Evolutionary conservation across 2,329 filamentous ascomycete species (phyloP).

Genomic region (Curvularia spicifera): DNA sequence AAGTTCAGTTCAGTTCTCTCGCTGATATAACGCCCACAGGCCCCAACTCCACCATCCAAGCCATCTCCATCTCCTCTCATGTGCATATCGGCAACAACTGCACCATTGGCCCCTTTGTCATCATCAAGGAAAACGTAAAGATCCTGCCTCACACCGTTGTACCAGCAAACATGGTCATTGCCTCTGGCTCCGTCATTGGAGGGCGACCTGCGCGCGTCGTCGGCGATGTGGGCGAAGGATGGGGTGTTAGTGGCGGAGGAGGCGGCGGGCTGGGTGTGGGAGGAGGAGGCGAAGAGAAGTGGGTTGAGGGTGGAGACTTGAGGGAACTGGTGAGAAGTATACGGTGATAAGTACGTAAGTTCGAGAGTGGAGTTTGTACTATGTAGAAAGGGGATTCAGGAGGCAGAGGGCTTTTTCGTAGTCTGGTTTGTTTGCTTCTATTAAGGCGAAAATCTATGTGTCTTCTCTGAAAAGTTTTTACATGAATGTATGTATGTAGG

Average conservation of each 20-base stretch:
- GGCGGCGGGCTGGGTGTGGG: slow-evolving; percentile 46
- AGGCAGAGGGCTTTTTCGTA: neutral
- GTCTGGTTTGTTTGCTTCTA: neutral
- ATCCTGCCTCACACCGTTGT: slow-evolving; percentile 85
- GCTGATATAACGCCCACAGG: slow-evolving; percentile 30
- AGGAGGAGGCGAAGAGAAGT: slow-evolving; percentile 53
- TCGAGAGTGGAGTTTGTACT: too few species aligned
- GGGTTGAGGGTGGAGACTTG: slow-evolving; percentile 59
- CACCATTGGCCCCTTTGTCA: slow-evolving; percentile 82
- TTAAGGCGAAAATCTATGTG: neutral
- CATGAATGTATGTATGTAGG: neutral
- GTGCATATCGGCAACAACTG: slow-evolving; percentile 82
- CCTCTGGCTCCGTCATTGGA: slow-evolving; percentile 90
- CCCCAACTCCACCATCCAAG: slow-evolving; percentile 72
- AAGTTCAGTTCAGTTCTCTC: too few species aligned
- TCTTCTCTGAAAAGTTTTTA: neutral
- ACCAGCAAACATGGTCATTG: slow-evolving; percentile 87
- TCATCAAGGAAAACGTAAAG: slow-evolving; percentile 91
- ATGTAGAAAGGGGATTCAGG: too few species aligned
- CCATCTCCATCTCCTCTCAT: slow-evolving; percentile 81
- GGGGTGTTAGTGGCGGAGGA: slow-evolving; percentile 52
- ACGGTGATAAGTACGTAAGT: slow-evolving; percentile 23
- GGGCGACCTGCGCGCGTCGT: slow-evolving; percentile 55
- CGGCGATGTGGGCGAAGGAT: slow-evolving; percentile 60
- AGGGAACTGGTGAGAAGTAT: slow-evolving; percentile 57